A percentile compares a stretch with the other conserved stretches of the same genome.
These are phyloP conservation scores for Lophiostoma macrostomum DNA, from an alignment of 495 filamentous ascomycete species.

Conservation along the genomic window DNA sequence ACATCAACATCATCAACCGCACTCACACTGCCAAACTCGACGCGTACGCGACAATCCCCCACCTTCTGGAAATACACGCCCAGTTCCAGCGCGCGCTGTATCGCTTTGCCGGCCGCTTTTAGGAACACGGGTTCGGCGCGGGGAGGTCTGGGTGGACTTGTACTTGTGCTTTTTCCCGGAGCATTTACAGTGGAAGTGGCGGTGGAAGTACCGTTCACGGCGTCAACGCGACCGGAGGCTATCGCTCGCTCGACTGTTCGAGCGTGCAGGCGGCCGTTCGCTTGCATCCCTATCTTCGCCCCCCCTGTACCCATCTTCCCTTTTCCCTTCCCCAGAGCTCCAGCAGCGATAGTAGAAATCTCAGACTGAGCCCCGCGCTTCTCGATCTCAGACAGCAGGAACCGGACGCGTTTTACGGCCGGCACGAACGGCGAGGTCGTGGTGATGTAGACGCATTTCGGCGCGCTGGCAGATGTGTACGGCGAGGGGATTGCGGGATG, in stretches of 20 bases:
- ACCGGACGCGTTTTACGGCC: constrained; percentile 75
- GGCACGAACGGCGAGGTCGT: constrained; percentile 72
- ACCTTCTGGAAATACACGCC: constrained; percentile 43
- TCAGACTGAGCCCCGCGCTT: constrained; percentile 49
- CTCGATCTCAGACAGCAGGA: constrained; percentile 63
- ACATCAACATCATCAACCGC: constrained; percentile 44
- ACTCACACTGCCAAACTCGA: constrained; percentile 41
- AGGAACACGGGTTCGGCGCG: constrained; percentile 58
- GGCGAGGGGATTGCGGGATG: constrained; percentile 63
- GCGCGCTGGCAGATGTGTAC: constrained; percentile 47
- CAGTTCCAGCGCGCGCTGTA: constrained; percentile 61
- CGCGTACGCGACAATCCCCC: constrained; percentile 36
- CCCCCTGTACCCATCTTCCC: not conserved
- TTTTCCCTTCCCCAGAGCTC: no score
- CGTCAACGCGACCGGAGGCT: not conserved
- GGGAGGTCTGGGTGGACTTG: not conserved
- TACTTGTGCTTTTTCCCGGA: not conserved
- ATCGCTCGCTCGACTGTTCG: constrained; percentile 36
- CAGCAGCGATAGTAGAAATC: not conserved
- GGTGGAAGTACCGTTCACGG: constrained; percentile 1
- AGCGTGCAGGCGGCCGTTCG: constrained; percentile 14
- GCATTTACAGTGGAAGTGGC: no score
- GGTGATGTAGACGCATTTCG: constrained; percentile 78
- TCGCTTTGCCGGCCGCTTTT: constrained; percentile 76
- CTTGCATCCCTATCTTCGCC: not conserved